These are phyloP conservation scores for Pleurotus tuoliensis DNA, from an alignment of 768 basidiomycete genomes.

Conservation along the genomic window DNA sequence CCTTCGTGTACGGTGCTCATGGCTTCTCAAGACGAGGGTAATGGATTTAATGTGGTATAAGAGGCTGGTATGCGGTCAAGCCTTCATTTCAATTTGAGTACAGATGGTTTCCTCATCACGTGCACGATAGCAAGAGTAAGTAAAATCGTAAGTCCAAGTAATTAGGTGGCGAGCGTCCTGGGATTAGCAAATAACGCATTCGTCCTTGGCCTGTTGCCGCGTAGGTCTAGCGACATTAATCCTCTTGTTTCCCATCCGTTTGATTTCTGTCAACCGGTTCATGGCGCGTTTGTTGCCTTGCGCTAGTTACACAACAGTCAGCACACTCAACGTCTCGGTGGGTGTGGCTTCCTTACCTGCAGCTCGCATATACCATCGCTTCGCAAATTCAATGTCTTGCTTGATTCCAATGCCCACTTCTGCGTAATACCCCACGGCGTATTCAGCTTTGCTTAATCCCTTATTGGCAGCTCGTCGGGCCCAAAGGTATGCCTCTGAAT, in stretches of 20 bases:
- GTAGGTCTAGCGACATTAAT: constrained; percentile 81
- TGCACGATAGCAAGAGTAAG: neutral
- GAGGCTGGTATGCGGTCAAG: neutral
- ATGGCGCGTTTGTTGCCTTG: constrained; percentile 99
- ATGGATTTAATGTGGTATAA: neutral
- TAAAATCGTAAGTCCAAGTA: too few relatives aligned
- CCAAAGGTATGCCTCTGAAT: constrained; percentile 99
- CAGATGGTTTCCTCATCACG: neutral
- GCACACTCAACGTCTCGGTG: neutral
- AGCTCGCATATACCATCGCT: constrained; percentile 98
- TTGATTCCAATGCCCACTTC: constrained; percentile 98
- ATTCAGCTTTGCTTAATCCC: constrained; percentile 94
- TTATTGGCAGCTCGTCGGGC: constrained; percentile 95
- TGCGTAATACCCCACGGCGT: constrained; percentile 97
- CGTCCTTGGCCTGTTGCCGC: constrained; percentile 88
- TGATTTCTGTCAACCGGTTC: constrained; percentile 93
- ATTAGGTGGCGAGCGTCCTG: too few relatives aligned
- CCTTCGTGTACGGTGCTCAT: too few relatives aligned
- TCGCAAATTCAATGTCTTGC: constrained; percentile 92
- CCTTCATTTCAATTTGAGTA: too few relatives aligned
- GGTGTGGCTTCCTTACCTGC: constrained; percentile 63
- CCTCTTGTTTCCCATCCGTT: constrained; percentile 80
- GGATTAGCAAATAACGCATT: constrained; percentile 75
- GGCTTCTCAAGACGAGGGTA: too few relatives aligned
- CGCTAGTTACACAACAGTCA: constrained; percentile 43